Evolutionary conservation across 1,284 basidiomycete genomes (phyloP), one percentile per base, ranked within the genome.

Genomic region (Abortiporus biennis): DNA sequence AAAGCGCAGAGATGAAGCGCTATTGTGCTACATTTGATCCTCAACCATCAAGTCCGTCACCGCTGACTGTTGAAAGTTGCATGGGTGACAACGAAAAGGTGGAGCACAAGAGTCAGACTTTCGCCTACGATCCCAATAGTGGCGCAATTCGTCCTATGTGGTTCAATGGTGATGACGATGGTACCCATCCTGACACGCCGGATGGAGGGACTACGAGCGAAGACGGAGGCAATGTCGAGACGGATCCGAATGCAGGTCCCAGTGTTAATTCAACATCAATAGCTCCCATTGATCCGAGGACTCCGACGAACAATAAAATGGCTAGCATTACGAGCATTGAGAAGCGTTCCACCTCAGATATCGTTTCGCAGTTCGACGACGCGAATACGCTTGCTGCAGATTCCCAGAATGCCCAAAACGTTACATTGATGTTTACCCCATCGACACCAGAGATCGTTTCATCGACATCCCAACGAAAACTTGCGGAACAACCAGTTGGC

Each of bases 21-120:
- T 78, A 67, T 54, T 86, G 83, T 48, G 76, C 75, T 2, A 82
- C 80, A 2, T 85, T 74, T 54, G 67, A 83, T 48, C 66, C 74
- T 3, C 60, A 67, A 30, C 78, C 78, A 2, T 47, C 61, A 6
- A 49, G 59, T 1, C 66, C 77, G 0, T 64, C 69, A 8, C 68
- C 74, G 4, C 63, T 85, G 51, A 69, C 65, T 3, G 69, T 76
- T 54, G 57, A 70, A 42, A 54, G 50, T 11, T 85, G 80, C 51
- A 42, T 49, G 27, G 5, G 6, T 5, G 38, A 47, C 13, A 47
- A 44, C 32, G 38, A 46, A 2, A 47, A 54, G 6, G 45, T 53
- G 4, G 40, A 49, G 2, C 68, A 74, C 47, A 63, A 59, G 53
- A 79, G 76, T 50, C 84, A 86, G 56, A 51, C 66, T 3, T 86